Evolutionary conservation across 2,329 filamentous ascomycete genomes (phyloP).

Genomic region (Sporothrix curviconia): DNA sequence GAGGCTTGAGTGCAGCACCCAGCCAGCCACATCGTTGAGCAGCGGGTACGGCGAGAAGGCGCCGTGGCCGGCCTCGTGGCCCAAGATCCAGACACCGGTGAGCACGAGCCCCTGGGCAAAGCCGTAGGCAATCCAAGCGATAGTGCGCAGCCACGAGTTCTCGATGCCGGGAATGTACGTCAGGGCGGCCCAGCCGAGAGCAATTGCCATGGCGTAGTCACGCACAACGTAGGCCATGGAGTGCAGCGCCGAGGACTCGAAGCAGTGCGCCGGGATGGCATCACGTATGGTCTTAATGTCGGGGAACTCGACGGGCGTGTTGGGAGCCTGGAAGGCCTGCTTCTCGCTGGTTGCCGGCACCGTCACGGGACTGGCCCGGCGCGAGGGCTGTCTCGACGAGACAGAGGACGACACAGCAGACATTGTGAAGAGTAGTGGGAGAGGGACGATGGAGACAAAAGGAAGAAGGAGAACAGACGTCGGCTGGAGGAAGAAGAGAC

Average conservation of each 20-base stretch:
- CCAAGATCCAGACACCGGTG: conserved; percentile 92
- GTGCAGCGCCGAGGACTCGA: conserved; percentile 69
- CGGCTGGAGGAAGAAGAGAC: not conserved
- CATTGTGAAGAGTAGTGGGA: not conserved
- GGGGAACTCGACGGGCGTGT: conserved; percentile 28
- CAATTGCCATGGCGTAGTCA: conserved; percentile 64
- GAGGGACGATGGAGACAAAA: not conserved
- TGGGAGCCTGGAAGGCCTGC: not conserved
- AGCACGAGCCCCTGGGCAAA: conserved; percentile 85
- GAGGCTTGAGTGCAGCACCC: conserved; percentile 79
- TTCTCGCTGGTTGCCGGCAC: not conserved
- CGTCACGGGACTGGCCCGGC: not conserved
- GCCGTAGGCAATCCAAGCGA: conserved; percentile 60
- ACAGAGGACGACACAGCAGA: conserved; percentile 7
- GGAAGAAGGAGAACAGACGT: not conserved
- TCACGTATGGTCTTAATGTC: conserved; percentile 91
- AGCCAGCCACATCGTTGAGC: conserved; percentile 90
- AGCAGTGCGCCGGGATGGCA: conserved; percentile 97
- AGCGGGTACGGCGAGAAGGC: conserved; percentile 85
- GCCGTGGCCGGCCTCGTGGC: conserved; percentile 96
- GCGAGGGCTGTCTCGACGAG: conserved; percentile 11
- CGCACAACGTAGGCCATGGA: conserved; percentile 79
- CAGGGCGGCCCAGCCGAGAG: conserved; percentile 82
- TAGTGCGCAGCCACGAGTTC: conserved; percentile 58
- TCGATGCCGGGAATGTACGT: conserved; percentile 83